Base-by-base conservation (phyloP, 257 asterid species). In the Jacaranda copaia region DNA sequence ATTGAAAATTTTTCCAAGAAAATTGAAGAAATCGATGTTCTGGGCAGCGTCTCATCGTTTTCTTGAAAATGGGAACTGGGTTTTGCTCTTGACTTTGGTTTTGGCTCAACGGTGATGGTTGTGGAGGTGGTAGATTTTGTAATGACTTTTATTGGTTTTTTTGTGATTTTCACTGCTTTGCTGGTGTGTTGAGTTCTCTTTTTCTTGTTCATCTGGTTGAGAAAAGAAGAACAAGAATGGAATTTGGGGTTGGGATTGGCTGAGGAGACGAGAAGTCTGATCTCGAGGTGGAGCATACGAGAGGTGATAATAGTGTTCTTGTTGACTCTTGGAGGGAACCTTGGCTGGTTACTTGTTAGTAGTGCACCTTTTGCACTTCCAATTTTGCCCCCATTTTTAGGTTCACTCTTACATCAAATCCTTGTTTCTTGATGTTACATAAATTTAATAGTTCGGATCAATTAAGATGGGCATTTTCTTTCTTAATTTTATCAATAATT, bases 131-230 rank as follows among this genome's bases (percentile, higher is more conserved):
- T 68, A 35, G 83, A 65, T 43, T 75, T 81, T 69, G 67, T 75
- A 2, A 81, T 40, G 82, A 68, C 65, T 76, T 75, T 75, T 16
- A 67, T 66, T 63, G 82, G 51, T 67, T 45, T 12, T 11, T 58
- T 69, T 79, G 78, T 25, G 32, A 25, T 83, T 64, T 73, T 80
- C 62, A 63, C 48, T n/a, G 77, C 58, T 11, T 71, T 86, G 8
- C 42, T 55, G 35, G 79, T 53, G n/a, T 3, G 38, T 76, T 64
- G 81, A 53, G 63, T 42, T 25, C 19, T 73, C 60, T 77, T 83
- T 85, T 74, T 89, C 80, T 81, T 82, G 70, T 80, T 79, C 87
- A 72, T 86, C 71, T 70, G 77, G 58, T 43, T 12, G 60, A 16
- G 12, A 35, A 35, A 9, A n/a, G 81, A 74, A 8, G 82, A 70